These are phyloP conservation scores for Luffa acutangula DNA, from an alignment of 306 rosid genomes.

Conservation along the genomic window DNA sequence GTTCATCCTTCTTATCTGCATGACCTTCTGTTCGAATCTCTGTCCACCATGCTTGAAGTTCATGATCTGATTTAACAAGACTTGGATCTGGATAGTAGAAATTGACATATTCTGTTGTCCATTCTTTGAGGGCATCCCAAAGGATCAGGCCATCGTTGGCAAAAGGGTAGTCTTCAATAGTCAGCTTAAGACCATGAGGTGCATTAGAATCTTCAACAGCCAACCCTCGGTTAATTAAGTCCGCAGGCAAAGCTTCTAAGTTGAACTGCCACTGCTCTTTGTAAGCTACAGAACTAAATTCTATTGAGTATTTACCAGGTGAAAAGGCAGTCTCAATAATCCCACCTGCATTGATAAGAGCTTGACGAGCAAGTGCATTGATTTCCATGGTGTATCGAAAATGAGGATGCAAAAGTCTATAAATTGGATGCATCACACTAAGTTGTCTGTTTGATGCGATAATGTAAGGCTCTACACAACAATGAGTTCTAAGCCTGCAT, in stretches of 20 bases:
- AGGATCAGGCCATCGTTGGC: constrained; percentile 62
- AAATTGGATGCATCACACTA: constrained; percentile 78
- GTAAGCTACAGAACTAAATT: constrained; percentile 50
- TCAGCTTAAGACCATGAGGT: constrained; percentile 56
- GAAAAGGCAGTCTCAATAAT: constrained; percentile 42
- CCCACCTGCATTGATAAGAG: constrained; percentile 51
- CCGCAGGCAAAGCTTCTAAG: constrained; percentile 55
- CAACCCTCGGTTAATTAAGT: constrained; percentile 57
- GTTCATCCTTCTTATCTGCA: constrained; percentile 66
- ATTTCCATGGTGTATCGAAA: constrained; percentile 89
- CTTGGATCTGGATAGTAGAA: constrained; percentile 36
- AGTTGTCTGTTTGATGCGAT: constrained; percentile 73
- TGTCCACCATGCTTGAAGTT: constrained; percentile 89
- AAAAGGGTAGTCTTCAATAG: constrained; percentile 62
- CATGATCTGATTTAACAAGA: constrained; percentile 34
- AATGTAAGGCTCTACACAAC: constrained; percentile 66
- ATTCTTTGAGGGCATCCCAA: constrained; percentile 52
- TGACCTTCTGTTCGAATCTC: constrained; percentile 57
- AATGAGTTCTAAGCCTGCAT: constrained; percentile 73
- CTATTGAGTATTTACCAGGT: constrained; percentile 37
- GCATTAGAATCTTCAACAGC: constrained; percentile 56
- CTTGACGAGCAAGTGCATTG: constrained; percentile 66
- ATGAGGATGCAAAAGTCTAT: constrained; percentile 59
- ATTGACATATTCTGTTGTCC: constrained; percentile 59
- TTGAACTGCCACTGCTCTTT: constrained; percentile 60